Base-by-base conservation (phyloP, 2,329 filamentous ascomycete species). In the Neofusicoccum umdonicola region DNA sequence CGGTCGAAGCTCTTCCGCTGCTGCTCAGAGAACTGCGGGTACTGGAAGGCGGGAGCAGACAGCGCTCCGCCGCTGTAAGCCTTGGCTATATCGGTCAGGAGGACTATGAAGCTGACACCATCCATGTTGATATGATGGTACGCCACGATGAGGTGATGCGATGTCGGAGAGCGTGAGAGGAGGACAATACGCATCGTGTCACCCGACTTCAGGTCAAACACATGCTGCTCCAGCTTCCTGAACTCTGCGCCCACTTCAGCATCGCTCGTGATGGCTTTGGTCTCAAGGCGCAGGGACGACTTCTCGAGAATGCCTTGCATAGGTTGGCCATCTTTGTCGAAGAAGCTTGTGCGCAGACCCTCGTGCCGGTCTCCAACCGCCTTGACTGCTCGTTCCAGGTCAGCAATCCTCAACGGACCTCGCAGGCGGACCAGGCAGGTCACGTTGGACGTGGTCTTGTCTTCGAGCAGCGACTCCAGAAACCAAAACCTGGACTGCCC, bases 401-500 rank as follows among this genome's bases (percentile, higher is more conserved):
- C 63, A 7, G 66, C 65, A 15, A 78, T 39, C 1, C 67, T 61
- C 0, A 83, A 41, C 2, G 56, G 62, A 0, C 81, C 81, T 0
- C 45, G 69, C 3, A 83, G 47, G 1, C 71, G 65, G 62, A 74
- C 70, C 0, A 58, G 69, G 1, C 73, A 68, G 0, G 78, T 74
- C 34, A 78, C 71, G 67, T 84, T 84, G 66, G 75, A 78, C 1
- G 77, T 75, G 0, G 75, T 78, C 11, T 71, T 70, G 51, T 82
- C 75, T 6, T 79, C 67, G 2, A 80, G 35, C 4, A 70, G 71
- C 7, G 70, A 65, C 3, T 67, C 65, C 0, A 78, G 66, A 64
- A 80, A 79, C 80, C 79, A 83, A 66, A 82, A 79, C 0, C 78
- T 70, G 0, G 75, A 71, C 67, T 83, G 80, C 5, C 70, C 74